Evolutionary conservation across 2,329 filamentous ascomycete species (phyloP), one percentile per base, ranked within the genome.

Genomic region (Dothiorella sarmentorum): DNA sequence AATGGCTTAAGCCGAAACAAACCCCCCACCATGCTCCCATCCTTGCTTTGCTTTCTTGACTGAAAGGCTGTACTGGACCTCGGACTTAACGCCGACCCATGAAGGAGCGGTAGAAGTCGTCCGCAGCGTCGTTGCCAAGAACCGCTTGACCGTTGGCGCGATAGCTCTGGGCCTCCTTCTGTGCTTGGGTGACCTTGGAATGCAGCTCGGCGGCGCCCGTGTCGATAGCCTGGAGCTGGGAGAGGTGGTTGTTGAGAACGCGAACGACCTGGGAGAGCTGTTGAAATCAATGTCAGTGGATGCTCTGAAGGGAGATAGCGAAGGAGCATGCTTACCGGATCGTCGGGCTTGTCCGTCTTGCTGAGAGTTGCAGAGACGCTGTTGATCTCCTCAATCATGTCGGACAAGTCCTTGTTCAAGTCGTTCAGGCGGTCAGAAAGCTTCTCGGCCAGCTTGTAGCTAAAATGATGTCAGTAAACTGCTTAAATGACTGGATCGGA

Each of bases 311-410:
- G 4, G 7, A 6, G n/a, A 11, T 18, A 10, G 4, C 13, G 10
- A 26, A 18, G n/a, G 33, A 38, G 44, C 44, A 51, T 17, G 24
- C 38, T 24, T 69, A 72, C 69, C 37, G 67, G 63, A 60, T 71
- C 67, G 63, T 75, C 72, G 26, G 90, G 84, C 75, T 95, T 95
- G 75, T 83, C 88, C 60, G 89, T 91, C 81, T 95, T 96, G 81
- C 86, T 93, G 64, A 99, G 78, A 22, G 87, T 91, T 57, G 89
- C 84, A n/a, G 90, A 94, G 62, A 95, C 93, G 65, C 87, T 85
- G 71, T 99, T 99, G 71, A 99, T 96, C 75, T 97, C 94, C 71
- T 96, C 92, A 66, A 99, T 96, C 91, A 99, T 97, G 76, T 91
- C 93, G 47, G 85, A 86, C 63, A 99, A 80, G 70, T 96, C 91